phyloP scores from a whole-genome alignment of 768 basidiomycete species.

The Lyophyllum decastes region DNA sequence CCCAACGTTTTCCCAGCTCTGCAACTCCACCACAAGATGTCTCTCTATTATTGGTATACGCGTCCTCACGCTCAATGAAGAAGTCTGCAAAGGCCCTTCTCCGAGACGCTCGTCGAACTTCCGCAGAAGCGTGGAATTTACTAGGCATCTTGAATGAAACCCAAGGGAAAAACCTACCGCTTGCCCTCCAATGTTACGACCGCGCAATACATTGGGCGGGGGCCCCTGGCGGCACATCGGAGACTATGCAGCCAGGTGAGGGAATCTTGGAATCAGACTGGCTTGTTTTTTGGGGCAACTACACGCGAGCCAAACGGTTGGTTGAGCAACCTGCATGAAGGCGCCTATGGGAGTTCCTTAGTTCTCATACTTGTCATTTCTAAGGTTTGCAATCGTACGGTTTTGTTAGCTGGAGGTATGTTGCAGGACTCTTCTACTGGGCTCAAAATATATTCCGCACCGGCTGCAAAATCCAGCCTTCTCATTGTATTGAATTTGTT shows the following conservation, averaged over 20 bases:
- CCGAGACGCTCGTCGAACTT: conserved; percentile 68
- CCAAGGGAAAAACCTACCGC: conserved; percentile 33
- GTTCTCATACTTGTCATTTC: background rate
- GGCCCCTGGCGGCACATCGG: conserved; percentile 33
- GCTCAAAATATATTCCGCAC: background rate
- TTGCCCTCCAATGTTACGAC: conserved; percentile 64
- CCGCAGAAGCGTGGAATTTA: conserved; percentile 76
- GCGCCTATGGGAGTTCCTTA: background rate
- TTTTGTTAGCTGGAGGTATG: background rate
- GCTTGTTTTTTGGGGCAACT: conserved; percentile 61
- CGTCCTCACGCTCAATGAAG: conserved; percentile 49
- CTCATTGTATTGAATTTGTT: background rate
- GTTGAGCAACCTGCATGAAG: conserved; percentile 1
- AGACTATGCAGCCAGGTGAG: conserved; percentile 44
- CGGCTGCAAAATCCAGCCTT: background rate
- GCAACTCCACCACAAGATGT: conserved; percentile 21
- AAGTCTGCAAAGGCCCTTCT: conserved; percentile 59
- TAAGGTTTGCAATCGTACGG: background rate
- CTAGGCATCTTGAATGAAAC: conserved; percentile 66
- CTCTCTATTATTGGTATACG: conserved; percentile 44
- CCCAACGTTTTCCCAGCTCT: conserved; percentile 32
- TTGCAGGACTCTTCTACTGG: too few relatives aligned
- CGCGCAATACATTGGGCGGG: conserved; percentile 73
- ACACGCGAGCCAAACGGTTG: conserved; percentile 45
- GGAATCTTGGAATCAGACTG: conserved; percentile 62